phyloP scores from a whole-genome alignment of 805 yeast genomes.

The Saccharomycopsis sp. region DNA sequence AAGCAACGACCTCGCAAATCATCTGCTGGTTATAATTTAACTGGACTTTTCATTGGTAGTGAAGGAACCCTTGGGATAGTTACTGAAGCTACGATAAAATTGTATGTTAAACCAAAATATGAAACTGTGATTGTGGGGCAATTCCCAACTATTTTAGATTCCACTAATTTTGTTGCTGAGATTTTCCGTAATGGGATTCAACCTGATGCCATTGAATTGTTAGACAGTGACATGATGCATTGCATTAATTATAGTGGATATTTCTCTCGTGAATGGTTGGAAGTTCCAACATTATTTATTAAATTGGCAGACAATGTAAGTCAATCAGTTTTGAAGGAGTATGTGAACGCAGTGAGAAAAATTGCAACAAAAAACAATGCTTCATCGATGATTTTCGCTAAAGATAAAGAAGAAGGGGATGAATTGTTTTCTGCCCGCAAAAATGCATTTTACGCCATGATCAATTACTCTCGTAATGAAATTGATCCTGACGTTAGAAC shows the following conservation, averaged over 20 bases:
- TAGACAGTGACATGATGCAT: constrained; percentile 66
- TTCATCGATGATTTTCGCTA: constrained; percentile 54
- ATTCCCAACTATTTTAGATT: no score
- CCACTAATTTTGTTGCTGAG: constrained; percentile 59
- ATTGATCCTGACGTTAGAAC: constrained; percentile 42
- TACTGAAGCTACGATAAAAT: constrained; percentile 65
- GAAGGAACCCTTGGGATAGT: constrained; percentile 77
- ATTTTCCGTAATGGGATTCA: constrained; percentile 55
- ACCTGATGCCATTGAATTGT: constrained; percentile 65
- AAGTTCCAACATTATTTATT: constrained; percentile 54
- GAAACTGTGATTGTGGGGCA: constrained; percentile 63
- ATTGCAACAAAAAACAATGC: constrained; percentile 52
- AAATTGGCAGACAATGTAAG: constrained; percentile 48
- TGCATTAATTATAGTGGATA: constrained; percentile 54
- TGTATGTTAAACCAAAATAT: constrained; percentile 57
- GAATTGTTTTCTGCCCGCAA: constrained; percentile 76
- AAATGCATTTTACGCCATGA: constrained; percentile 56
- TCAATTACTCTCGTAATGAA: constrained; percentile 54
- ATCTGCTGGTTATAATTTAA: constrained; percentile 72
- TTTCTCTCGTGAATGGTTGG: constrained; percentile 45
- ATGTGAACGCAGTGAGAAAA: constrained; percentile 33
- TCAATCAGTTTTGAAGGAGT: constrained; percentile 35
- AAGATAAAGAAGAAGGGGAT: constrained; percentile 50
- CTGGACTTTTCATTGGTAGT: constrained; percentile 62
- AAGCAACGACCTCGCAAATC: constrained; percentile 68